A percentile compares a stretch with the other conserved stretches of the same genome.
Conservation (phyloP, 208 protist species). For the Vickermania spadyakhi region DNA sequence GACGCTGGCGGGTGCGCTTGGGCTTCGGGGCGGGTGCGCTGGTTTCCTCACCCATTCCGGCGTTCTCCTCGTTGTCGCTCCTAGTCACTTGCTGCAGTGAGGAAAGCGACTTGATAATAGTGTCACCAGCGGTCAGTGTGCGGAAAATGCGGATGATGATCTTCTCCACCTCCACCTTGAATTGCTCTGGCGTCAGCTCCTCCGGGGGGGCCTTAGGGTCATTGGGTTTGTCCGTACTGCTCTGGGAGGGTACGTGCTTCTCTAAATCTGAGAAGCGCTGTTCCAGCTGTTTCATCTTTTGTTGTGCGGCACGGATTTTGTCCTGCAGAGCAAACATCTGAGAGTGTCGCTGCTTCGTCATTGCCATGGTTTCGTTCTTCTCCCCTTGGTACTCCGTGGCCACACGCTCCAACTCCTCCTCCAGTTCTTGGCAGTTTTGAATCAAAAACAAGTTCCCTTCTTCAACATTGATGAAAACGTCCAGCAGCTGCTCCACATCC, state of each 20-base stretch:
- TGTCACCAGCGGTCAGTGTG: conserved; percentile 35
- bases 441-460: conserved; percentile 96
- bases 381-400: conserved; percentile 75
- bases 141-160: conserved; percentile 62
- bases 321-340: conserved; percentile 80
- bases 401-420: conserved; percentile 92
- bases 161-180: conserved; percentile 57
- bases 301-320: conserved; percentile 66
- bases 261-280: conserved; percentile 53
- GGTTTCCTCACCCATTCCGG: neutral
- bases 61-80: neutral
- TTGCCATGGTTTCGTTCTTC: conserved; percentile 75
- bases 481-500: conserved; percentile 87
- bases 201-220: conserved; percentile 1
- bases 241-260: conserved; percentile 9
- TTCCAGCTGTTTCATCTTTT: conserved; percentile 61
- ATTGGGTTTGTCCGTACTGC: neutral
- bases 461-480: conserved; percentile 94
- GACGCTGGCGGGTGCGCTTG: neutral
- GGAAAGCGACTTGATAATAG: conserved; percentile 21
- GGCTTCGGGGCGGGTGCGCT: neutral
- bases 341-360: conserved; percentile 66
- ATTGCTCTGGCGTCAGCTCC: conserved; percentile 43
- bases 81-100: neutral
- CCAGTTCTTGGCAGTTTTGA: conserved; percentile 92